Base-by-base conservation (phyloP, 352 stramenopile genomes). In the Globisporangium parvum region DNA sequence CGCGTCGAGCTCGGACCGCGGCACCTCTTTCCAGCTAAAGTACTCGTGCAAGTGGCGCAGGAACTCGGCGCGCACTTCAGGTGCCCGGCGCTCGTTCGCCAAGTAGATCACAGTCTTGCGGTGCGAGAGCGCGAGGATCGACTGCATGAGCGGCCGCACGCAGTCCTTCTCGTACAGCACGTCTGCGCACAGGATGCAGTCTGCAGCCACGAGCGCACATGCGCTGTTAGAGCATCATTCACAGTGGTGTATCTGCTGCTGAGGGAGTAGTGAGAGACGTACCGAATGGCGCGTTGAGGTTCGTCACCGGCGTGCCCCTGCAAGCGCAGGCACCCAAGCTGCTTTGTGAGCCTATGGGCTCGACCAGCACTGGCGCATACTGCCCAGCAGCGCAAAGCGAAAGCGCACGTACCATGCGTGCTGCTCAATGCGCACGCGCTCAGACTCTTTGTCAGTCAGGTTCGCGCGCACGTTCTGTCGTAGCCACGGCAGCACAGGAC, bases 81-180 rank as follows among this genome's bases (percentile, higher is more conserved):
- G 78, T 3, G 77, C 75, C 26, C 83, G 78, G 6, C 79, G 73
- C 46, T 93, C 83, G 51, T 91, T 93, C 15, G 80, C 80, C 39
- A 93, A 63, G 40, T 80, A 88, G 42, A 93, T 77, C 17, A 88
- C 70, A 10, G 78, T 90, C 69, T 88, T 89, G 44, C 80, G 78
- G 62, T 91, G 79, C 45, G 75, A 79, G 5, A 93, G 60, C 55
- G 83, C 80, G 44, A 93, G 54, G 49, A 93, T 71, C 26, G 80
- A 91, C 68, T 93, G 78, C 61, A 93, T 71, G 23, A 93, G 51
- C 31, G 83, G 83, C 33, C 78, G 75, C 48, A 93, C 78, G 28
- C 72, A 85, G 17, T 75, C 72, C 46, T 88, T 90, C 57, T 93
- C 83, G 60, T 91, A 93, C 50, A 93, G 66, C 28, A 91, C 80